Evolutionary conservation across 257 asterid species (phyloP).

Genomic region (Orobanche coerulescens): DNA sequence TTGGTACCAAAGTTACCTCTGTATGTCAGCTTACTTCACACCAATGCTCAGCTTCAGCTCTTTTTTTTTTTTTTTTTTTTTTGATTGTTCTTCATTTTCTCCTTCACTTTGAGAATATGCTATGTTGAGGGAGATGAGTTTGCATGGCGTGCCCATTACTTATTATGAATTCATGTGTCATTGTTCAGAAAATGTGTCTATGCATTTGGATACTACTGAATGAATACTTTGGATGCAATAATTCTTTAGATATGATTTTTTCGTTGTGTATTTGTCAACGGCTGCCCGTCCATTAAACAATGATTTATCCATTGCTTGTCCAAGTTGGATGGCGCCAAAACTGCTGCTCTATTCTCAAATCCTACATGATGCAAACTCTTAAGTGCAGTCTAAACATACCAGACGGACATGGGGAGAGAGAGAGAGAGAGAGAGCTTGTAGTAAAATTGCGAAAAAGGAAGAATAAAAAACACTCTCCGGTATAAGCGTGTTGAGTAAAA

Average conservation of each 20-base stretch:
- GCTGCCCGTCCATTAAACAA: too few relatives aligned
- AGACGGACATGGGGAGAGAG: too few relatives aligned
- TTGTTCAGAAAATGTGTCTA: not conserved
- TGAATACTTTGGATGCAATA: conserved; percentile 17
- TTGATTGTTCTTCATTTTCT: not conserved
- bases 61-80: conserved; percentile 15
- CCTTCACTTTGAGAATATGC: not conserved
- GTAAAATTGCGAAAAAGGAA: too few relatives aligned
- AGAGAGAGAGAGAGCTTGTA: too few relatives aligned
- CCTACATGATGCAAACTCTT: too few relatives aligned
- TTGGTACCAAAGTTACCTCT: not conserved
- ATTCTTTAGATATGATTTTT: not conserved
- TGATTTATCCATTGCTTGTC: too few relatives aligned
- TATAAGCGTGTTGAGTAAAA: too few relatives aligned
- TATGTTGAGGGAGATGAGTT: conserved; percentile 1
- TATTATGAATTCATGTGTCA: conserved; percentile 5
- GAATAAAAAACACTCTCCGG: too few relatives aligned
- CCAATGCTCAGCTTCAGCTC: not conserved
- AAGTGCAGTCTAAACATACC: too few relatives aligned
- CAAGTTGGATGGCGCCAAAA: too few relatives aligned
- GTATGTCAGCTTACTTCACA: conserved; percentile 24
- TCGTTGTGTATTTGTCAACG: too few relatives aligned
- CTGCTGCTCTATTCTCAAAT: too few relatives aligned
- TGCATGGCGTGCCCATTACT: conserved; percentile 5
- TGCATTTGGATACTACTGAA: not conserved